Evolutionary conservation across 2,329 filamentous ascomycete species (phyloP), one percentile per base, ranked within the genome.

Genomic region (Diaporthe ilicicola): DNA sequence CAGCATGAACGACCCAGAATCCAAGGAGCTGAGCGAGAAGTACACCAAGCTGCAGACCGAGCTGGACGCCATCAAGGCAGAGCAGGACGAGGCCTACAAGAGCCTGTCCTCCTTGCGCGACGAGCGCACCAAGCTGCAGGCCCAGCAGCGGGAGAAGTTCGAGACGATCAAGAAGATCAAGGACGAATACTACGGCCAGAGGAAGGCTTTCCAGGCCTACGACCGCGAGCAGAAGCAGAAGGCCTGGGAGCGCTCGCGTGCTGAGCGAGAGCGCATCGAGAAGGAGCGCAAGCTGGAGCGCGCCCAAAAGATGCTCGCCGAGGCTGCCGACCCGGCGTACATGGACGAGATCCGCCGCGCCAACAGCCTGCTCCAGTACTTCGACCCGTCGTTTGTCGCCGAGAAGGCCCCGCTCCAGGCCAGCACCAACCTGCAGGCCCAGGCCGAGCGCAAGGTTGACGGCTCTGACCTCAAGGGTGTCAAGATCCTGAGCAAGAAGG

Each of bases 51-150:
- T 98, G 79, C 93, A 96, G 84, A 90, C 91, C 75, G 95, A 99
- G 85, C 87, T 98, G 66, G 94, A 98, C 81, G 82, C 85, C 72
- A 93, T 99, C 85, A 97, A 97, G 86, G 92, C 92, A 59, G 93
- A 97, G 85, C 94, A 97, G 83, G 94, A 98, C 78, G 90, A 92
- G 75, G 94, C 92, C 44, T 97, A 92, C 89, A 97, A 97, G 89
- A 93, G 91, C 85, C 85, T 98, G 72, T 95, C 94, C 76, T 82
- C 88, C 70, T 90, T 98, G 74, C 91, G 93, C 70, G 95, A 97
- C 77, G 93, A 98, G 85, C 91, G 93, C 74, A 92, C 90, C 80
- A 94, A 92, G 85, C 89, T 96, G 66, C 92, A 97, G 78, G 89
- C 89, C 71, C 92, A 96, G 80, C 94, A 97, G 84, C 92, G 97